Conservation (phyloP, 495 filamentous ascomycete genomes). For the Xylaria acuta region DNA sequence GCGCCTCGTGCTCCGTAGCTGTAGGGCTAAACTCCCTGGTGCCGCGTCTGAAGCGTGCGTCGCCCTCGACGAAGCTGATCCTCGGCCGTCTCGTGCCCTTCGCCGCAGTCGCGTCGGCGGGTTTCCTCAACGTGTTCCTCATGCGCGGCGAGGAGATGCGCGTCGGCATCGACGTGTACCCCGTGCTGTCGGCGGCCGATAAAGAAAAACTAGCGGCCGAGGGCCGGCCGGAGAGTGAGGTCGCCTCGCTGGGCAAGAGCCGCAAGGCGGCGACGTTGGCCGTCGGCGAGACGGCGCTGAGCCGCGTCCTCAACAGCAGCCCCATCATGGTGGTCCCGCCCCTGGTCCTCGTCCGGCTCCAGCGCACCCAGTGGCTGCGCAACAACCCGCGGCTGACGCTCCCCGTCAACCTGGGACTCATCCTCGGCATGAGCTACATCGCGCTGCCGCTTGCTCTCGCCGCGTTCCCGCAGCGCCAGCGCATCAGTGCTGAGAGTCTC, state of each 20-base stretch:
- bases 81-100: conserved; percentile 89
- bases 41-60: conserved; percentile 77
- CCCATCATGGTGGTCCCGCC: conserved; percentile 97
- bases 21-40: conserved; percentile 90
- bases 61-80: conserved; percentile 73
- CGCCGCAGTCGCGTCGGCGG: conserved; percentile 88
- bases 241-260: conserved; percentile 79
- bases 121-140: conserved; percentile 91
- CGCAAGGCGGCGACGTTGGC: conserved; percentile 85
- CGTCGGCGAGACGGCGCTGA: conserved; percentile 88
- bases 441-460: conserved; percentile 86
- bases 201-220: conserved; percentile 58
- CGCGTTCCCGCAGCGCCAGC: conserved; percentile 90
- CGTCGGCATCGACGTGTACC: conserved; percentile 93
- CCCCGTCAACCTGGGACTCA: conserved; percentile 83
- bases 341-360: conserved; percentile 79
- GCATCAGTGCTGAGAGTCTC: conserved; percentile 70
- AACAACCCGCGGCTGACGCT: conserved; percentile 71
- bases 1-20: conserved; percentile 90
- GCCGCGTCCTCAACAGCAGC: conserved; percentile 87
- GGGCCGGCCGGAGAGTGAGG: conserved; percentile 62
- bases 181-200: conserved; percentile 65
- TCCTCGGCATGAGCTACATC: conserved; percentile 79
- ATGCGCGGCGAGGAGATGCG: conserved; percentile 97
- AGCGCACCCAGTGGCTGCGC: conserved; percentile 77